Evolutionary conservation across 1,284 basidiomycete genomes (phyloP).

Genomic region (Sphagnurus paluster): DNA sequence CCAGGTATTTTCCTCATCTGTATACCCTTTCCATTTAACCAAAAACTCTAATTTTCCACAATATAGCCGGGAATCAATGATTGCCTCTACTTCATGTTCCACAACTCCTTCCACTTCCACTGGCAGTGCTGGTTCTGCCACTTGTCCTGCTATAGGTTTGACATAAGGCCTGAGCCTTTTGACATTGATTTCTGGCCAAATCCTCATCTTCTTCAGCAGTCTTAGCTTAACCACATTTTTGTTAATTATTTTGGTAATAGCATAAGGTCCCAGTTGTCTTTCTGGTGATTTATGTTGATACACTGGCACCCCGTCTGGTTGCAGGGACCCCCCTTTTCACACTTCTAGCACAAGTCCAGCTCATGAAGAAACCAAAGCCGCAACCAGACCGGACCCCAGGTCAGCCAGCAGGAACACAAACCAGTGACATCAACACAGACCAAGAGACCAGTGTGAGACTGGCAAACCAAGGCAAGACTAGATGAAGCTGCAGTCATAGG

Average conservation of each 20-base stretch:
- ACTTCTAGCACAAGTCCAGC: too few species aligned
- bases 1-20: conserved; percentile 15
- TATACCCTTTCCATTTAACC: conserved; percentile 16
- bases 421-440: too few species aligned
- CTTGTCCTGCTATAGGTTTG: not conserved
- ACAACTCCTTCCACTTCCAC: not conserved
- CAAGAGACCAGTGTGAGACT: too few species aligned
- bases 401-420: too few species aligned
- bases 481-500: too few species aligned
- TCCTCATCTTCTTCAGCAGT: conserved; percentile 13
- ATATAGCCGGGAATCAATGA: not conserved
- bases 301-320: too few species aligned
- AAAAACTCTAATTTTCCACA: conserved; percentile 10
- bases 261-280: conserved; percentile 19
- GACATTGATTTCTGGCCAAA: conserved; percentile 16
- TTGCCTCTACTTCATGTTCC: not conserved
- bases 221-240: conserved; percentile 17
- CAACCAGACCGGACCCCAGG: too few species aligned
- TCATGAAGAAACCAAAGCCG: too few species aligned
- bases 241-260: conserved; percentile 13
- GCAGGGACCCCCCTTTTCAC: too few species aligned
- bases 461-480: too few species aligned
- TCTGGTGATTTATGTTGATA: conserved; percentile 19
- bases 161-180: conserved; percentile 10
- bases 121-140: not conserved